Percentiles rank a stretch among this genome's conserved stretches.
phyloP scores from a whole-genome alignment of 345 rosid species.

The Salix suchowensis region DNA sequence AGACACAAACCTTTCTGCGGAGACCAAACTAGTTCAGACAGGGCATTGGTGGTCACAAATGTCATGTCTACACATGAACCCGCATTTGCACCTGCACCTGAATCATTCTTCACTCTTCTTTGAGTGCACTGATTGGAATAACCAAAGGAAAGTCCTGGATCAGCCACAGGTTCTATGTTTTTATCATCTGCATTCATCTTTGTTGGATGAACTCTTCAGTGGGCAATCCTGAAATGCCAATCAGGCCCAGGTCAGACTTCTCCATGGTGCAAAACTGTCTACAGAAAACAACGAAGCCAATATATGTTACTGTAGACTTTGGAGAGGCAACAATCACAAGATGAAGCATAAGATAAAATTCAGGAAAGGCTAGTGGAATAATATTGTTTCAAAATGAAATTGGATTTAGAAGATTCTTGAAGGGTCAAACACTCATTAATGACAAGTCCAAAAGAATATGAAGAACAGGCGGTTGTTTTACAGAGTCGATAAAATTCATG shows the following conservation, averaged over 20 bases:
- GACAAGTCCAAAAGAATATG: neutral
- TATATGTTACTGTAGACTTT: neutral
- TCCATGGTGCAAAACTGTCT: constrained; percentile 14
- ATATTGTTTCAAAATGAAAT: neutral
- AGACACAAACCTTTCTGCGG: constrained; percentile 70
- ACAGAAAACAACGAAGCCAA: constrained; percentile 1
- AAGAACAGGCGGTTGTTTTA: neutral
- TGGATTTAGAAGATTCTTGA: neutral
- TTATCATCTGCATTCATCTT: constrained; percentile 55
- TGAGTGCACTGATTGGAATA: constrained; percentile 29
- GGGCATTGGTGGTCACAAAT: constrained; percentile 48
- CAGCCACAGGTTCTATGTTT: constrained; percentile 37
- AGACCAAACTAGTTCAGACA: constrained; percentile 92
- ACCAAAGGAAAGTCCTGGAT: constrained; percentile 38
- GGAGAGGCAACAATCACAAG: neutral
- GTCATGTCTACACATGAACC: constrained; percentile 44
- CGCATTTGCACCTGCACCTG: constrained; percentile 95
- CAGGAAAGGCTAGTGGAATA: neutral
- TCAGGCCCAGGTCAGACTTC: constrained; percentile 17
- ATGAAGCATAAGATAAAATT: neutral
- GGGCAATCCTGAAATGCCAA: constrained; percentile 31
- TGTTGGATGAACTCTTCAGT: constrained; percentile 19
- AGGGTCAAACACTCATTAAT: neutral
- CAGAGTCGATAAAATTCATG: neutral
- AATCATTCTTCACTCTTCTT: constrained; percentile 34